A percentile compares a stretch with the other conserved stretches of the same genome.
Conservation (phyloP, 1,139 yeast genomes). For the Protomyces pachydermus region DNA sequence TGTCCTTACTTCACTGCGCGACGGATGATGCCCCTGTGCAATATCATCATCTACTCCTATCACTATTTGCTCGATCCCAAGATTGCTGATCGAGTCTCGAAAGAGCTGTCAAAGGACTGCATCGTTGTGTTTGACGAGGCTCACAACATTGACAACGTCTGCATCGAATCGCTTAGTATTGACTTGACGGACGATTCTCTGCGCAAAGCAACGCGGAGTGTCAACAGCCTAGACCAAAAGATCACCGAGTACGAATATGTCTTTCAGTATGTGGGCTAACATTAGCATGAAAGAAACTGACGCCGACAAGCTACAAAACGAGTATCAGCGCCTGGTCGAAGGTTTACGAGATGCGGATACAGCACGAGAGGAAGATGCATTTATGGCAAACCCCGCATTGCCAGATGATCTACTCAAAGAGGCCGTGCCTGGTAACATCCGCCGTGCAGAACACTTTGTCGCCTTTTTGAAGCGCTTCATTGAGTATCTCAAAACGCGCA, state of each 20-base stretch:
- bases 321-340: constrained; percentile 82
- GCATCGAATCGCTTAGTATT: constrained; percentile 88
- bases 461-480: constrained; percentile 87
- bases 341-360: constrained; percentile 78
- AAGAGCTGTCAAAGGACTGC: constrained; percentile 84
- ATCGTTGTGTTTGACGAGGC: constrained; percentile 97
- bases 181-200: constrained; percentile 81
- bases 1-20: constrained; percentile 98
- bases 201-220: constrained; percentile 76
- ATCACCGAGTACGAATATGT: constrained; percentile 51
- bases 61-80: constrained; percentile 95
- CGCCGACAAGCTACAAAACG: constrained; percentile 76
- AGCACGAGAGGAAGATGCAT: constrained; percentile 68
- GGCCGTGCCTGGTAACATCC: constrained; percentile 93
- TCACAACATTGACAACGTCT: constrained; percentile 91
- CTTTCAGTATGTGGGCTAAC: neutral
- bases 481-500: constrained; percentile 80
- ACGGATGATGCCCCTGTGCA: constrained; percentile 95
- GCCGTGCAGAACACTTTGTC: constrained; percentile 94
- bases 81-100: constrained; percentile 91
- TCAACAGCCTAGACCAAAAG: constrained; percentile 63
- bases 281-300: constrained; percentile 64
- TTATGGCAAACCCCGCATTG: constrained; percentile 81
- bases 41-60: constrained; percentile 89
- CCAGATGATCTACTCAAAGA: constrained; percentile 82